A percentile compares a stretch with the other conserved stretches of the same genome.
These are phyloP conservation scores for Beauveria australis DNA, from an alignment of 2,329 filamentous ascomycete genomes.

Conservation along the genomic window DNA sequence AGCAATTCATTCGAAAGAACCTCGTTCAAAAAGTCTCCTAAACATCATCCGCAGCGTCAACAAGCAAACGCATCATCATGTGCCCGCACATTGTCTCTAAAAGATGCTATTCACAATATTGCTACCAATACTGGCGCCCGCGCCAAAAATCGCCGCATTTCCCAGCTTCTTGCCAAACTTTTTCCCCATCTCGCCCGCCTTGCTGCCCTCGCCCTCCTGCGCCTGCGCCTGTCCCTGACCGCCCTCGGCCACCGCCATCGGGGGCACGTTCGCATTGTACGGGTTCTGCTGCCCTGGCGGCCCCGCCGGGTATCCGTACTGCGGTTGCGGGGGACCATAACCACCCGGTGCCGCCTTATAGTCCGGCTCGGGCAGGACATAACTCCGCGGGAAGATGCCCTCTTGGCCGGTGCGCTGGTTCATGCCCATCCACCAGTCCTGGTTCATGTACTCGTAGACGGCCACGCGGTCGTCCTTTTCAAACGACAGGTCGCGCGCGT, in stretches of 20 bases:
- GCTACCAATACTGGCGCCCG: slow-evolving; percentile 81
- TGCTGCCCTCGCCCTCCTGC: slow-evolving; percentile 33
- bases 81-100: slow-evolving; percentile 37
- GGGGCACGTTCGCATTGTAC: slow-evolving; percentile 64
- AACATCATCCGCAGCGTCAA: background rate
- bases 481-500: slow-evolving; percentile 74
- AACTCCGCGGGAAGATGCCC: slow-evolving; percentile 92
- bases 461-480: slow-evolving; percentile 72
- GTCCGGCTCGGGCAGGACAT: slow-evolving; percentile 69
- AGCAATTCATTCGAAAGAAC: no score
- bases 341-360: slow-evolving; percentile 30
- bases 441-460: slow-evolving; percentile 89
- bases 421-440: slow-evolving; percentile 91
- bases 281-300: slow-evolving; percentile 47
- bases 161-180: slow-evolving; percentile 93
- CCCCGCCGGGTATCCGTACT: slow-evolving; percentile 32
- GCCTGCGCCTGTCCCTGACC: slow-evolving; percentile 21
- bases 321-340: slow-evolving; percentile 26
- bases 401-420: slow-evolving; percentile 76
- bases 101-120: slow-evolving; percentile 91
- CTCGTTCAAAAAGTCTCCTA: no score
- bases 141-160: slow-evolving; percentile 77
- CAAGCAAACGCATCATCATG: background rate
- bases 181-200: slow-evolving; percentile 71
- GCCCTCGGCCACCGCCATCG: slow-evolving; percentile 62